Conservation (phyloP, 495 filamentous ascomycete species). For the Xylaria bambusicola region DNA sequence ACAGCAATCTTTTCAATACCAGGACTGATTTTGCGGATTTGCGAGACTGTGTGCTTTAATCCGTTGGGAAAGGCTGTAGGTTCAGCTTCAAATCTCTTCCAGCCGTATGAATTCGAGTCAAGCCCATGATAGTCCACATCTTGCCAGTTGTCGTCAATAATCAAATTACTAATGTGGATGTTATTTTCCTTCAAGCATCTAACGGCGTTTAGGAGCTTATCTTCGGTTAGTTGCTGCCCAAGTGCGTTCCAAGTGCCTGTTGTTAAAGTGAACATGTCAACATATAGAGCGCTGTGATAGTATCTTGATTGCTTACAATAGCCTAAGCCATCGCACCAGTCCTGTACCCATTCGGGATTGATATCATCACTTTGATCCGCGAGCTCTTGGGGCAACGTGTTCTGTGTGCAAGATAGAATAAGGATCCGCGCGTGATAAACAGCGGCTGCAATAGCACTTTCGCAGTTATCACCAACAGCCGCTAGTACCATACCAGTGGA, state of each 20-base stretch:
- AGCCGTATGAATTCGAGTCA: constrained; percentile 54
- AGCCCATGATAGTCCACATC: constrained; percentile 58
- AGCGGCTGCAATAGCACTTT: constrained; percentile 73
- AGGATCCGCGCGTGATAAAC: constrained; percentile 84
- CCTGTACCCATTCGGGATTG: constrained; percentile 73
- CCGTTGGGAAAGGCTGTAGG: constrained; percentile 76
- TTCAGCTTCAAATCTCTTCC: constrained; percentile 82
- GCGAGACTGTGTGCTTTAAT: constrained; percentile 64
- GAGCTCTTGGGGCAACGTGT: constrained; percentile 39
- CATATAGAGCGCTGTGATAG: not conserved
- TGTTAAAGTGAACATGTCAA: not conserved
- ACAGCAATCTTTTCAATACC: constrained; percentile 84
- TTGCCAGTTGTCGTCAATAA: constrained; percentile 98
- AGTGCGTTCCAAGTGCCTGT: constrained; percentile 90
- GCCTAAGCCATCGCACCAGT: constrained; percentile 84
- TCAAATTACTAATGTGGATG: constrained; percentile 77
- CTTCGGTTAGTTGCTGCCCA: constrained; percentile 76
- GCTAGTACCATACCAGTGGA: constrained; percentile 66
- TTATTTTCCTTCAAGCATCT: constrained; percentile 67
- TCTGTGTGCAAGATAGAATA: constrained; percentile 38
- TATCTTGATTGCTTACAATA: constrained; percentile 52
- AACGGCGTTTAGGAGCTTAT: constrained; percentile 75
- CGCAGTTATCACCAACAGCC: constrained; percentile 73
- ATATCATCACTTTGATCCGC: constrained; percentile 49
- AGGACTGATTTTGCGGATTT: constrained; percentile 68